Evolutionary conservation across 768 basidiomycete species (phyloP), one percentile per base, ranked within the genome.

Genomic region (Podaxis sp.): DNA sequence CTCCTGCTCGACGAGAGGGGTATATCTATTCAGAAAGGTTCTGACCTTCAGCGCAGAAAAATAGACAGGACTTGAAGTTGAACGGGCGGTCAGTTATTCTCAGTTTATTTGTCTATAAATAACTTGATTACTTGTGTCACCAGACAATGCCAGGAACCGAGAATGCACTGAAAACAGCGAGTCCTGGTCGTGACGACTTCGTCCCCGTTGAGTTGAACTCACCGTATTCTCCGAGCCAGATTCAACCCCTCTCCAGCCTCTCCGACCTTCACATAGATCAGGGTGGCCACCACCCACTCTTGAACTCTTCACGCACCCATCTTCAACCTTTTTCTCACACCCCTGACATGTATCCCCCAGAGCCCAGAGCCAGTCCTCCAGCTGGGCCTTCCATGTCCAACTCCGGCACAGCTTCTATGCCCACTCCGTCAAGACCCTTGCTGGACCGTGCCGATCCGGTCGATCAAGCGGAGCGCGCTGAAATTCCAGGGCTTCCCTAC

Each of bases 401-500:
- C 40, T 8, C 52, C 19, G 4, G n/a, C 13, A 27, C 53, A 3
- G 8, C 47, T 8, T 9, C 50, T n/a, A 25, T 38, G 33, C 22
- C 58, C 13, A 38, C 22, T 6, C 37, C 33, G 8, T 51, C 24
- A 12, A 38, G 36, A 17, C 33, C 25, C 7, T 2, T n/a, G 19
- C 37, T 40, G 25, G 15, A 13, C 25, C 55, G 27, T 11, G 37
- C 11, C 19, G 58, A 59, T 13, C 50, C 50, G 12, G 25, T 41
- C 19, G 52, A 63, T 61, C 54, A 63, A 46, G 54, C 52, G 50
- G 58, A 61, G 53, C 29, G 52, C 7, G 29, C 66, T 61, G 29
- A 52, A 64, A 55, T 61, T 24, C 60, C 60, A 24, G 60, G 60
- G 15, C 60, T 61, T 55, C 47, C 52, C 19, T 55, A 61, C n/a